Percentiles rank a stretch among this genome's conserved stretches.
phyloP scores from a whole-genome alignment of 1,139 yeast genomes.

The Zygoascus hellenicus region DNA sequence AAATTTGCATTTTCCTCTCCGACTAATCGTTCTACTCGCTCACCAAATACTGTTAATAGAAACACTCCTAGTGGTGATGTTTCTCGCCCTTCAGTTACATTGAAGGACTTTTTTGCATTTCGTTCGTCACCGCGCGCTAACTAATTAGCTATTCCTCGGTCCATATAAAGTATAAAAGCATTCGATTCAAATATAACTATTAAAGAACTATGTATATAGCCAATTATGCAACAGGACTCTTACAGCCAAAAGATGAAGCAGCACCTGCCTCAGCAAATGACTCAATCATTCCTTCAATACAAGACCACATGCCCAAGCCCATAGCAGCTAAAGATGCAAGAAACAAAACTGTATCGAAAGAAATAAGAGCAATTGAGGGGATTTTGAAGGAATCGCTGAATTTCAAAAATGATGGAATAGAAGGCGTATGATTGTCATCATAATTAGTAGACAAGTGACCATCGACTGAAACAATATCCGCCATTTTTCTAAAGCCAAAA shows the following conservation, averaged over 20 bases:
- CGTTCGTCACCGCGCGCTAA: no score
- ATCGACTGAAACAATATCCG: not conserved
- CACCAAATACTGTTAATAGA: no score
- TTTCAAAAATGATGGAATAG: not conserved
- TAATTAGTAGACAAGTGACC: not conserved
- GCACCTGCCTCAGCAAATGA: slow-evolving; percentile 14
- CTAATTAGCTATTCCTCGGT: no score
- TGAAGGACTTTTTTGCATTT: no score
- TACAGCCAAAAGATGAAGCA: slow-evolving; percentile 13
- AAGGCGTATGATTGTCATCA: not conserved
- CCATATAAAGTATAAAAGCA: no score
- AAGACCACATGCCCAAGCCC: slow-evolving; percentile 36
- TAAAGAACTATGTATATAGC: no score
- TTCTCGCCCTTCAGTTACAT: no score
- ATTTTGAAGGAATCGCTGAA: not conserved
- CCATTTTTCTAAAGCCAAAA: slow-evolving; percentile 1
- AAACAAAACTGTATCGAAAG: slow-evolving; percentile 27
- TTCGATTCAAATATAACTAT: no score
- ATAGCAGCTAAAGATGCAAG: slow-evolving; percentile 38
- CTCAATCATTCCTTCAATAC: slow-evolving; percentile 14
- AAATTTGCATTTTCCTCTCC: no score
- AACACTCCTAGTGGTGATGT: no score
- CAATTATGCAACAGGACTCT: no score
- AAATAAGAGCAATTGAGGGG: not conserved
- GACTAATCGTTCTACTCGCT: no score